Percentiles rank a stretch among this genome's conserved stretches.
phyloP scores from a whole-genome alignment of 805 yeast species.

The Kuraishia piskuri region DNA sequence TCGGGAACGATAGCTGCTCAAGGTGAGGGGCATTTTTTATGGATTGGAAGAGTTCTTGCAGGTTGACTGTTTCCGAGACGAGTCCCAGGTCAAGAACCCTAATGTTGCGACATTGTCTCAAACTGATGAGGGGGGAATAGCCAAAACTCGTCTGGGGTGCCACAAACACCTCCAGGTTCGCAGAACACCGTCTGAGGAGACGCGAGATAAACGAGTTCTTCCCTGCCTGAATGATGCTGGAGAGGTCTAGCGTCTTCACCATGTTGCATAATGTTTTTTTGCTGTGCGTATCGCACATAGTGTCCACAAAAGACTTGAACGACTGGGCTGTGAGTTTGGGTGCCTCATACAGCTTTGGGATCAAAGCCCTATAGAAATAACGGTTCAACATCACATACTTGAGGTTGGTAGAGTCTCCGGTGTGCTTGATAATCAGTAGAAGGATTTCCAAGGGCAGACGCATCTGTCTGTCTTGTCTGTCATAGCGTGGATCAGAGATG shows the following conservation, averaged over 20 bases:
- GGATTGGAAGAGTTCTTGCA: conserved; percentile 70
- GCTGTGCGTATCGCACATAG: conserved; percentile 41
- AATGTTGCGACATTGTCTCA: conserved; percentile 60
- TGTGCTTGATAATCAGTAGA: conserved; percentile 24
- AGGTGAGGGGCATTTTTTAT: conserved; percentile 53
- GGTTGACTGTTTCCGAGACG: conserved; percentile 85
- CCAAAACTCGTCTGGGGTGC: conserved; percentile 98
- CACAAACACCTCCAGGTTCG: conserved; percentile 54
- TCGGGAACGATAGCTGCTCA: conserved; percentile 77
- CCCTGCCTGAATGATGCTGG: conserved; percentile 81
- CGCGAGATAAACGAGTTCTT: conserved; percentile 86
- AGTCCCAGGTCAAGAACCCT: conserved; percentile 67
- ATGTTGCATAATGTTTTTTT: conserved; percentile 42
- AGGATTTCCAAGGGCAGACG: conserved; percentile 44
- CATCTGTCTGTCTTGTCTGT: conserved; percentile 5
- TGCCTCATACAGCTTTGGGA: conserved; percentile 55
- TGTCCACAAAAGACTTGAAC: conserved; percentile 64
- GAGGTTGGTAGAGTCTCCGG: conserved; percentile 28
- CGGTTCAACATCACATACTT: conserved; percentile 53
- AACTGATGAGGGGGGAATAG: conserved; percentile 74
- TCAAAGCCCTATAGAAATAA: conserved; percentile 46
- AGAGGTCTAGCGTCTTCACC: conserved; percentile 63
- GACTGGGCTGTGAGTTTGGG: conserved; percentile 64
- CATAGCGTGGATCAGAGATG: background rate
- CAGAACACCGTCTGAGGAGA: conserved; percentile 67